phyloP scores from a whole-genome alignment of 371 early-diverging fungal species.

The Umbelopsis sp. region DNA sequence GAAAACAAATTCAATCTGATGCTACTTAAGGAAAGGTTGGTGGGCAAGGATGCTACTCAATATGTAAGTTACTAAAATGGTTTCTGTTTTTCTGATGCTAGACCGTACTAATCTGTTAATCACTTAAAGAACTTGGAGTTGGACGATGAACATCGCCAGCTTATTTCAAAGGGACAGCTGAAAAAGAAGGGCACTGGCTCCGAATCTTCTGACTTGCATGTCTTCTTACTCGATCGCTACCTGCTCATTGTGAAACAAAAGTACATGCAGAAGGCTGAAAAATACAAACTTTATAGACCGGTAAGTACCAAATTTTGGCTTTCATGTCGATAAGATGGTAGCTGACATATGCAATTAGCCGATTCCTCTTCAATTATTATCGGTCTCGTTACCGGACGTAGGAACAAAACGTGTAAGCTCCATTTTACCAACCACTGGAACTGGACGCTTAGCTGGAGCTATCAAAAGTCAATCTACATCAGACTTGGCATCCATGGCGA shows the following conservation, averaged over 20 bases:
- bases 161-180: slow-evolving; percentile 82
- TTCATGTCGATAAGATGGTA: background rate
- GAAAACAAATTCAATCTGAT: slow-evolving; percentile 75
- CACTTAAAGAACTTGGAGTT: slow-evolving; percentile 62
- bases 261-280: slow-evolving; percentile 36
- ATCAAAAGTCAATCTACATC: slow-evolving; percentile 12
- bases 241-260: slow-evolving; percentile 76
- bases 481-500: slow-evolving; percentile 5
- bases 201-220: slow-evolving; percentile 69
- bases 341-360: slow-evolving; percentile 53
- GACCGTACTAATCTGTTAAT: background rate
- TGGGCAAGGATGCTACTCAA: slow-evolving; percentile 32
- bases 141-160: slow-evolving; percentile 63
- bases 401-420: slow-evolving; percentile 37
- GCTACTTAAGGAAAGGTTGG: slow-evolving; percentile 32
- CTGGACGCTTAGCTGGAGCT: slow-evolving; percentile 1
- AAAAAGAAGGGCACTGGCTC: slow-evolving; percentile 68
- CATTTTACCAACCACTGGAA: slow-evolving; percentile 31
- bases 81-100: no score
- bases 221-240: slow-evolving; percentile 88
- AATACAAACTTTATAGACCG: slow-evolving; percentile 46
- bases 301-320: slow-evolving; percentile 23
- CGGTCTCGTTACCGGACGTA: slow-evolving; percentile 67
- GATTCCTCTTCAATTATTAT: slow-evolving; percentile 76
- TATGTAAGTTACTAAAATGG: background rate